These are phyloP conservation scores for Lophium mytilinum DNA, from an alignment of 495 filamentous ascomycete species.

Conservation along the genomic window DNA sequence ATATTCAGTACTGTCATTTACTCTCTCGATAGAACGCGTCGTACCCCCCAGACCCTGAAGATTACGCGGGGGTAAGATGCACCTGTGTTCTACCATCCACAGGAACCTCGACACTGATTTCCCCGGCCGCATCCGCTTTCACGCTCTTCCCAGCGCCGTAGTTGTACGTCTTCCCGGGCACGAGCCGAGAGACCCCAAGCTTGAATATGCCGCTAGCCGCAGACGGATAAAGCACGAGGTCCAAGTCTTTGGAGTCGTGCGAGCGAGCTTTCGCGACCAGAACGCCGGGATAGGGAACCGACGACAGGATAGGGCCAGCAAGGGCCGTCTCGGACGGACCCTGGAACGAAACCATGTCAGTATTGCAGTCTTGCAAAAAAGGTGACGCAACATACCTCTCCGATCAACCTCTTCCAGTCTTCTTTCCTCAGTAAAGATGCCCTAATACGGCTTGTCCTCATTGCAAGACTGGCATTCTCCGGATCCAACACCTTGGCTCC, in stretches of 20 bases:
- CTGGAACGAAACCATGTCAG: not conserved
- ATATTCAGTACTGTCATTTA: too few species aligned
- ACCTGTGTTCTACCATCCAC: constrained; percentile 3
- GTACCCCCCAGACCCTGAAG: not conserved
- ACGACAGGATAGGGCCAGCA: not conserved
- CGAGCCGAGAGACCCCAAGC: constrained; percentile 8
- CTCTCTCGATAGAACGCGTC: too few species aligned
- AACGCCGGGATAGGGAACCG: constrained; percentile 3
- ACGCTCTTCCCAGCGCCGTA: constrained; percentile 3
- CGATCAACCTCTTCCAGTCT: constrained; percentile 4
- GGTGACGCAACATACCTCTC: not conserved
- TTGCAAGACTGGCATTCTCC: not conserved
- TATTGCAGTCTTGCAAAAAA: not conserved
- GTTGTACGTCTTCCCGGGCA: not conserved
- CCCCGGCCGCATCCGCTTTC: not conserved
- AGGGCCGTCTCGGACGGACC: not conserved
- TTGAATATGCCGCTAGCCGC: not conserved
- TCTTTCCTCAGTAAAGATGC: not conserved
- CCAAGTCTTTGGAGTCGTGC: constrained; percentile 6
- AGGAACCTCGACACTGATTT: not conserved
- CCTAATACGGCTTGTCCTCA: not conserved
- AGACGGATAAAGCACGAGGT: constrained; percentile 10
- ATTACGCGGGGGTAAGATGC: not conserved
- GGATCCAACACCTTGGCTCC: constrained; percentile 5
- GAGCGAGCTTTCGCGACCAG: constrained; percentile 7